Conservation (phyloP, 1,284 basidiomycete genomes). For the Marasmius tenuissimus region DNA sequence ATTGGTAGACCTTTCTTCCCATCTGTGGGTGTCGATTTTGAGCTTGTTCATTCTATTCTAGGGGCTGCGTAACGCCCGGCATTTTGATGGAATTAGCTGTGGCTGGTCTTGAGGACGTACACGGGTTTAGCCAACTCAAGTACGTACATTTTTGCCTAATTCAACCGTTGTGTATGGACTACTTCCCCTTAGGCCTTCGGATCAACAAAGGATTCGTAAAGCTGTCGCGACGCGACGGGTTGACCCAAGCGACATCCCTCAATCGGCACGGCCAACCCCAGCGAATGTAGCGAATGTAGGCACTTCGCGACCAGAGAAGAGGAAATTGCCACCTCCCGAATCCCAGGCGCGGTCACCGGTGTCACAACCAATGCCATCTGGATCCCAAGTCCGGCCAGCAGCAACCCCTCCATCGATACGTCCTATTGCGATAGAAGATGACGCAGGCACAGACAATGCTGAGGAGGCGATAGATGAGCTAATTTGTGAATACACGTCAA, state of each 20-base stretch:
- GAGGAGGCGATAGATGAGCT: constrained; percentile 62
- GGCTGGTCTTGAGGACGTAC: constrained; percentile 39
- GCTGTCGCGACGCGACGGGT: constrained; percentile 55
- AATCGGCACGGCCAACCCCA: constrained; percentile 25
- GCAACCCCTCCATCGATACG: constrained; percentile 16
- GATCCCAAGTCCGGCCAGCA: constrained; percentile 4
- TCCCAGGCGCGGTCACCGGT: not conserved
- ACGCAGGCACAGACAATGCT: constrained; percentile 39
- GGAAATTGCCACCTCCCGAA: constrained; percentile 19
- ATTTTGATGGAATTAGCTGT: constrained; percentile 52
- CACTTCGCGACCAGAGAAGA: constrained; percentile 20
- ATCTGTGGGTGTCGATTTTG: not conserved
- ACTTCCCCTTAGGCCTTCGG: constrained; percentile 40
- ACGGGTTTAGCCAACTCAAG: constrained; percentile 55
- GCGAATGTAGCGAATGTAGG: constrained; percentile 3
- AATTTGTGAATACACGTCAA: constrained; percentile 58
- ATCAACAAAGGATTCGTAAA: constrained; percentile 59
- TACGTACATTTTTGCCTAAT: constrained; percentile 25
- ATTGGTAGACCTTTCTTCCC: constrained; percentile 51
- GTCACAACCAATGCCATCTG: constrained; percentile 14
- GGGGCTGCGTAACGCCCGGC: constrained; percentile 69
- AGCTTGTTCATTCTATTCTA: constrained; percentile 24
- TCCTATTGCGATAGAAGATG: constrained; percentile 27
- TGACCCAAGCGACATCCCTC: constrained; percentile 55
- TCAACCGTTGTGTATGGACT: constrained; percentile 3